Conservation (phyloP, 805 yeast genomes). For the Cyberlindnera saturnus region DNA sequence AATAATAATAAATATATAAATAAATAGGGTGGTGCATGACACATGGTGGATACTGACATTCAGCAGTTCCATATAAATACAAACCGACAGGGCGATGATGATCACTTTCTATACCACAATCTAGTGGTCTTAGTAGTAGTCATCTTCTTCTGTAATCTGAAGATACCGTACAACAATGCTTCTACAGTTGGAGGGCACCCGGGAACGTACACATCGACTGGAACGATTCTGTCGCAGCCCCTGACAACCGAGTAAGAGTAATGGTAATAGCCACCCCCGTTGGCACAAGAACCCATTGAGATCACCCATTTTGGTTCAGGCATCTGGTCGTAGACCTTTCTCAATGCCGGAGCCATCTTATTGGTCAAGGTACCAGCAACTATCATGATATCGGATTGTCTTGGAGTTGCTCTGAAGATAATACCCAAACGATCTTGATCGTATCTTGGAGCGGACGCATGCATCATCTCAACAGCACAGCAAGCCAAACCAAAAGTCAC, state of each 20-base stretch:
- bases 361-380: conserved; percentile 89
- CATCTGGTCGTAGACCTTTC: conserved; percentile 93
- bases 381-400: conserved; percentile 88
- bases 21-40: background rate
- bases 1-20: conserved; percentile 1
- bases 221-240: conserved; percentile 84
- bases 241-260: conserved; percentile 84
- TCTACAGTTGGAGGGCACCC: conserved; percentile 93
- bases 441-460: conserved; percentile 82
- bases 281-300: conserved; percentile 92
- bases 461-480: conserved; percentile 96
- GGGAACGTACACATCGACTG: conserved; percentile 87
- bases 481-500: conserved; percentile 89
- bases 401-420: conserved; percentile 89
- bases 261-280: conserved; percentile 91
- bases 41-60: too few species aligned
- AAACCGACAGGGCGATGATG: background rate
- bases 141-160: conserved; percentile 88
- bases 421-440: conserved; percentile 91
- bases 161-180: conserved; percentile 86
- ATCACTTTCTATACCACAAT: conserved; percentile 71
- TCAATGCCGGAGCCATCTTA: conserved; percentile 89
- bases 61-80: background rate
- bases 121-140: conserved; percentile 73
- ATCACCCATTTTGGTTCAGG: conserved; percentile 94